Evolutionary conservation across 2,329 filamentous ascomycete species (phyloP).

Genomic region (Cladosporium austrohemisphaericum): DNA sequence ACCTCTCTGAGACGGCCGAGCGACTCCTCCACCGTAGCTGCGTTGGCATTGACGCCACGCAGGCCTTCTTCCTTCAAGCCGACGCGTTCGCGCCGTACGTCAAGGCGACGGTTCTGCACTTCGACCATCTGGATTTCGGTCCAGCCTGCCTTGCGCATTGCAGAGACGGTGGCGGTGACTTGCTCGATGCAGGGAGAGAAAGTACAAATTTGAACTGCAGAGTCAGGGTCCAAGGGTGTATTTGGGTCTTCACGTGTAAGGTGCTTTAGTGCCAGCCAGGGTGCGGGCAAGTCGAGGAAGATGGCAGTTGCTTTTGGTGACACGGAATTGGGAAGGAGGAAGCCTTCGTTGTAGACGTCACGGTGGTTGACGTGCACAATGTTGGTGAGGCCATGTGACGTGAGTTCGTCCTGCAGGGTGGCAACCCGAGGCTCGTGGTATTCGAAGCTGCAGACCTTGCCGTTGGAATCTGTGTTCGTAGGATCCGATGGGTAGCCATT

Average conservation of each 20-base stretch:
- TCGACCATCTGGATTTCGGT: slow-evolving; percentile 92
- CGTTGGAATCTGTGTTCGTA: slow-evolving; percentile 32
- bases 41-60: slow-evolving; percentile 63
- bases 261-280: slow-evolving; percentile 74
- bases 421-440: slow-evolving; percentile 70
- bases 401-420: slow-evolving; percentile 66
- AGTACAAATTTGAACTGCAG: slow-evolving; percentile 76
- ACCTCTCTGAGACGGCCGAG: slow-evolving; percentile 68
- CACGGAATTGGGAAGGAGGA: slow-evolving; percentile 48
- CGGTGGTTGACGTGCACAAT: slow-evolving; percentile 72
- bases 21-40: slow-evolving; percentile 75
- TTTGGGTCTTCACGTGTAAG: slow-evolving; percentile 53
- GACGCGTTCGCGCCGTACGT: slow-evolving; percentile 76
- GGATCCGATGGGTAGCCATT: slow-evolving; percentile 57
- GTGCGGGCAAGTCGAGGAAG: slow-evolving; percentile 76
- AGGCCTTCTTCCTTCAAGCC: slow-evolving; percentile 67
- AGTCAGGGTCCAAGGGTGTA: slow-evolving; percentile 65
- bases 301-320: slow-evolving; percentile 63
- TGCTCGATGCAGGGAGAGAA: slow-evolving; percentile 98
- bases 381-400: slow-evolving; percentile 61
- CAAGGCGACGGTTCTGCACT: slow-evolving; percentile 72
- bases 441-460: slow-evolving; percentile 78
- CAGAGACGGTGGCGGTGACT: slow-evolving; percentile 78
- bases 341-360: slow-evolving; percentile 74
- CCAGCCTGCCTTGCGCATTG: slow-evolving; percentile 79